Evolutionary conservation across 768 basidiomycete genomes (phyloP), one percentile per base, ranked within the genome.

Genomic region (Ramaria sp.): DNA sequence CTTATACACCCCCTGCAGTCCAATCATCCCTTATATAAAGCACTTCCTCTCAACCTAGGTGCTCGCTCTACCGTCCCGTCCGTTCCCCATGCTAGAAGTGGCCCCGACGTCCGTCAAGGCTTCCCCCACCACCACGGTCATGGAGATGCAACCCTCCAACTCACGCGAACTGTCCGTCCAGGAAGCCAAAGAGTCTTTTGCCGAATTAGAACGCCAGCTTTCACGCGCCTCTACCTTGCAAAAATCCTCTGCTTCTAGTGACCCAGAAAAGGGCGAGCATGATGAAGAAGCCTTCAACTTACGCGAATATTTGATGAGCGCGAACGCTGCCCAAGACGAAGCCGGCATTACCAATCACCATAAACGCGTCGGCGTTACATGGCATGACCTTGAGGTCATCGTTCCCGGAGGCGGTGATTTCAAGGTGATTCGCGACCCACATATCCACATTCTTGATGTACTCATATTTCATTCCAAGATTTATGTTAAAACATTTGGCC

Each of bases 311-410:
- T 73, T 88, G 31, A 71, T 79, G 3, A 79, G 79, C 7, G 82
- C 79, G 13, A 86, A 84, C 64, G 83, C 86, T 62, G 80, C 81
- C 1, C 75, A 80, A 51, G 78, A 86, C 54, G 65, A 68, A 19
- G 83, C 83, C 1, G 86, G 86, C 15, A 82, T 87, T 48, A 78
- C 31, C 24, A 57, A 24, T 5, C 46, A 77, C 58, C 81, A 83
- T 63, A 88, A 88, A 75, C 82, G 84, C 59, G 84, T 88, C 7
- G 85, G 85, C 33, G 81, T 89, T 22, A 79, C 80, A 24, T 89
- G 87, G 87, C 77, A 85, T 52, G 74, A 83, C 61, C 70, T 89
- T 0, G 72, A 80, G 58, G 86, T 88, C 33, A 72, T 79, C 6
- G 83, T 81, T 33, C 58, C 74, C 3, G 86, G 83, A 19, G 78